Conservation (phyloP, 2,329 filamentous ascomycete species). For the Claviceps spartinae region DNA sequence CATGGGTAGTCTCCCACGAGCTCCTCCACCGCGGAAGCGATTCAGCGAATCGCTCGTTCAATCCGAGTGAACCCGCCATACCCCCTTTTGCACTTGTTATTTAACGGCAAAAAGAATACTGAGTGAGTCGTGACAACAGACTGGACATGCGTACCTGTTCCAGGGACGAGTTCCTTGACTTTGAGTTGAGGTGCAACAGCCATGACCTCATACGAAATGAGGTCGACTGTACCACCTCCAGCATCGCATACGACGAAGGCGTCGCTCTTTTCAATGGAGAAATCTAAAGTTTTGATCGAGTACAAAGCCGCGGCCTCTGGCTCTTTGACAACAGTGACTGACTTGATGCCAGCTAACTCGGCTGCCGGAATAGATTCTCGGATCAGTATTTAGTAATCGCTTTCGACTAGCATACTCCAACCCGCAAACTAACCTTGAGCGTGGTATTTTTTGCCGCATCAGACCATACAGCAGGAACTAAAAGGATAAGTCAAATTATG, state of each 20-base stretch:
- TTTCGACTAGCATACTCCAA: background rate
- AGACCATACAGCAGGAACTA: conserved; percentile 46
- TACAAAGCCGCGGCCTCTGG: conserved; percentile 39
- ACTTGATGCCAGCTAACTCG: conserved; percentile 24
- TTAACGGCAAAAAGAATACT: too few species aligned
- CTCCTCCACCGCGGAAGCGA: conserved; percentile 8
- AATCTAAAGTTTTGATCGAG: conserved; percentile 28
- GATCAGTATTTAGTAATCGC: background rate
- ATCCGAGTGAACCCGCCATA: conserved; percentile 13
- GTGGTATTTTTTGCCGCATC: conserved; percentile 39
- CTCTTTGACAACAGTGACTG: conserved; percentile 34
- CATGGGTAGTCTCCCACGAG: conserved; percentile 10
- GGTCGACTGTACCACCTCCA: conserved; percentile 39
- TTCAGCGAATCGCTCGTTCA: conserved; percentile 12
- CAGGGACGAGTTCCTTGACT: conserved; percentile 13
- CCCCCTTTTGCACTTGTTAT: conserved; percentile 6
- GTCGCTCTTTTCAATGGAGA: conserved; percentile 27
- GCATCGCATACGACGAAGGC: conserved; percentile 41
- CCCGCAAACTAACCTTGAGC: conserved; percentile 4
- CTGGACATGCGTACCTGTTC: conserved; percentile 10
- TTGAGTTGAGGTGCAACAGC: conserved; percentile 6
- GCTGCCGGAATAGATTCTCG: conserved; percentile 16
- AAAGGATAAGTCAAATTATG: conserved; percentile 12
- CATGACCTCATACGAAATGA: conserved; percentile 38
- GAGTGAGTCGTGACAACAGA: too few species aligned